Conservation (phyloP, 768 basidiomycete genomes). For the Xanthoconium stramineum region DNA sequence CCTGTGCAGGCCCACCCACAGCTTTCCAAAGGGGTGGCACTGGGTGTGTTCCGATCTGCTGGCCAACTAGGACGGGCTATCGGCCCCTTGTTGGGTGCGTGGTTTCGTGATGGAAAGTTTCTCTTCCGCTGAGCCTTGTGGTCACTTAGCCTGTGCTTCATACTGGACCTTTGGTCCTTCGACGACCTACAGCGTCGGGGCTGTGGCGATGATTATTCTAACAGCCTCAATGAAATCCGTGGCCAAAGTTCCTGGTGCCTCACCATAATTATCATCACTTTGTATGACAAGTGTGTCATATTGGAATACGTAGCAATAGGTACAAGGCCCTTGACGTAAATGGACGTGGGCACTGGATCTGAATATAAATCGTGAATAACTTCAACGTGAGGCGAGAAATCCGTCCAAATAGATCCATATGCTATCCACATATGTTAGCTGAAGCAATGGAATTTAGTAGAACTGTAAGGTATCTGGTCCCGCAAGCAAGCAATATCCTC, state of each 20-base stretch:
- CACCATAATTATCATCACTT: conserved; percentile 11
- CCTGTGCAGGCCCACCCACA: conserved; percentile 53
- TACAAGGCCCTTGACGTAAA: conserved; percentile 2
- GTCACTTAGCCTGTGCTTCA: conserved; percentile 65
- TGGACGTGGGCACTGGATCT: background rate
- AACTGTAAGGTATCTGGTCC: conserved; percentile 25
- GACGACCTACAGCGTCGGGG: conserved; percentile 64
- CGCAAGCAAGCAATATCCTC: conserved; percentile 10
- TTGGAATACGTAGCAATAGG: background rate
- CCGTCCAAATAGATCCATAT: conserved; percentile 17
- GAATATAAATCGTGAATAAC: conserved; percentile 6
- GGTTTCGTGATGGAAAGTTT: background rate
- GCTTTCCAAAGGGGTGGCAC: conserved; percentile 78
- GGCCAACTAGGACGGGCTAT: conserved; percentile 93
- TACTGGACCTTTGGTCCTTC: conserved; percentile 90
- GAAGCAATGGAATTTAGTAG: conserved; percentile 31
- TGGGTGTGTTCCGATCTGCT: conserved; percentile 86
- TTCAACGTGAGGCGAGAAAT: conserved; percentile 9
- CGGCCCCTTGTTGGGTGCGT: conserved; percentile 83
- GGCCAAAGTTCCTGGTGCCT: conserved; percentile 16
- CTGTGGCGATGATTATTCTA: conserved; percentile 61
- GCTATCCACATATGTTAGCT: conserved; percentile 25
- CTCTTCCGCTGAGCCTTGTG: conserved; percentile 9
- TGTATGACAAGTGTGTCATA: conserved; percentile 1
- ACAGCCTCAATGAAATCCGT: conserved; percentile 55